These are phyloP conservation scores for Fusarium lateritium DNA, from an alignment of 2,329 filamentous ascomycete genomes.

Conservation along the genomic window DNA sequence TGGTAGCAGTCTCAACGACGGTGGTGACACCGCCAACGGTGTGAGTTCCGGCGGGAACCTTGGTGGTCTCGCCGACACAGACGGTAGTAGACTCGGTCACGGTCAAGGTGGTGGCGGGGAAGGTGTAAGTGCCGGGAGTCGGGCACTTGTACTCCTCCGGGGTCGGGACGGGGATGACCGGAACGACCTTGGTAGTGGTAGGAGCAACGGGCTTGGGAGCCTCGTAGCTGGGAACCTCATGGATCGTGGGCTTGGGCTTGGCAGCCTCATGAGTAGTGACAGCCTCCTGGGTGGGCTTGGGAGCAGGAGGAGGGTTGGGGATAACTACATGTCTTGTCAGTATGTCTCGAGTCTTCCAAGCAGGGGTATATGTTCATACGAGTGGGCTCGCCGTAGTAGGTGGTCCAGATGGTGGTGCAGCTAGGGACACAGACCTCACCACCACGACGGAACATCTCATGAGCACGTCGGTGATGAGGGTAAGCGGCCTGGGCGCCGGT, in stretches of 20 bases:
- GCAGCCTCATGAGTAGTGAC: slow-evolving; percentile 31
- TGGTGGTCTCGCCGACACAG: slow-evolving; percentile 73
- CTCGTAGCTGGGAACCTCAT: slow-evolving; percentile 26
- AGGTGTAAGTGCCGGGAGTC: slow-evolving; percentile 81
- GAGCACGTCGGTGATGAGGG: slow-evolving; percentile 73
- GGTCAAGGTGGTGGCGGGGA: slow-evolving; percentile 79
- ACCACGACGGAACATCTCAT: slow-evolving; percentile 71
- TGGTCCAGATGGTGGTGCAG: slow-evolving; percentile 83
- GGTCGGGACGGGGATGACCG: slow-evolving; percentile 66
- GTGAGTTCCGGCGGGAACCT: slow-evolving; percentile 74
- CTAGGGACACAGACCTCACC: slow-evolving; percentile 68
- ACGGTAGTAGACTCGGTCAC: slow-evolving; percentile 78
- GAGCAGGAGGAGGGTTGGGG: slow-evolving; percentile 54
- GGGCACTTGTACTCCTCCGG: slow-evolving; percentile 69
- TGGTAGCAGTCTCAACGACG: slow-evolving; percentile 75
- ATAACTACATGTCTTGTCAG: slow-evolving; percentile 55
- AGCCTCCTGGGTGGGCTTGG: slow-evolving; percentile 40
- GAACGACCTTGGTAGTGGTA: slow-evolving; percentile 58
- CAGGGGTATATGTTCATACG: slow-evolving; percentile 62
- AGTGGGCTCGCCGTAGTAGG: slow-evolving; percentile 76
- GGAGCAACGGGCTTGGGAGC: slow-evolving; percentile 37
- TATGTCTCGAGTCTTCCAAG: neutral
- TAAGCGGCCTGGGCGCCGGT: slow-evolving; percentile 68
- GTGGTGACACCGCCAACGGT: slow-evolving; percentile 82
- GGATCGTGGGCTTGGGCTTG: slow-evolving; percentile 20